Conservation (phyloP, 805 yeast genomes). For the Maudiozyma barnettii region DNA sequence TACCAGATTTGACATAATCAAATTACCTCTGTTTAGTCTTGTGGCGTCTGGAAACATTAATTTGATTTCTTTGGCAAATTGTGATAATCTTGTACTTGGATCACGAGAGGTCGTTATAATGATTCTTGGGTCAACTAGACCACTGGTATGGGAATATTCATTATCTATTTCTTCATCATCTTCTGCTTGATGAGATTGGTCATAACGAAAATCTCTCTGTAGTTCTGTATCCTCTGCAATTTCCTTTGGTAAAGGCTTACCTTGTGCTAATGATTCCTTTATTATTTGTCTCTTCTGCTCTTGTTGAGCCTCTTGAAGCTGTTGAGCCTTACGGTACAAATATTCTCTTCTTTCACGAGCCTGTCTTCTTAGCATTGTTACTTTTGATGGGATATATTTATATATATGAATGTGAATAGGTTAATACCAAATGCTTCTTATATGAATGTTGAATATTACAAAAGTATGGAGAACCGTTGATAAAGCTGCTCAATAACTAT, state of each 20-base stretch:
- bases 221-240: conserved; percentile 77
- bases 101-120: conserved; percentile 91
- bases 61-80: conserved; percentile 87
- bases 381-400: background rate
- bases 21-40: conserved; percentile 87
- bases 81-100: conserved; percentile 76
- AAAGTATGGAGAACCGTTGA: no score
- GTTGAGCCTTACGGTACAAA: conserved; percentile 77
- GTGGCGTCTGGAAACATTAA: conserved; percentile 83
- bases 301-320: conserved; percentile 78
- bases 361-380: conserved; percentile 66
- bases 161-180: conserved; percentile 58
- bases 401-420: no score
- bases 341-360: conserved; percentile 96
- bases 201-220: conserved; percentile 76
- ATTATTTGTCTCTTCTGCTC: conserved; percentile 81
- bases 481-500: no score
- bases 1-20: conserved; percentile 75
- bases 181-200: conserved; percentile 50
- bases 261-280: conserved; percentile 81
- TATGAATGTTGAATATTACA: background rate
- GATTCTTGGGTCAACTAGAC: conserved; percentile 81
- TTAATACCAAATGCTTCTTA: no score
- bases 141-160: conserved; percentile 81
- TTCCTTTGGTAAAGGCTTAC: conserved; percentile 84